Conservation (phyloP, 1,284 basidiomycete genomes). For the Austroboletus rostrupii region DNA sequence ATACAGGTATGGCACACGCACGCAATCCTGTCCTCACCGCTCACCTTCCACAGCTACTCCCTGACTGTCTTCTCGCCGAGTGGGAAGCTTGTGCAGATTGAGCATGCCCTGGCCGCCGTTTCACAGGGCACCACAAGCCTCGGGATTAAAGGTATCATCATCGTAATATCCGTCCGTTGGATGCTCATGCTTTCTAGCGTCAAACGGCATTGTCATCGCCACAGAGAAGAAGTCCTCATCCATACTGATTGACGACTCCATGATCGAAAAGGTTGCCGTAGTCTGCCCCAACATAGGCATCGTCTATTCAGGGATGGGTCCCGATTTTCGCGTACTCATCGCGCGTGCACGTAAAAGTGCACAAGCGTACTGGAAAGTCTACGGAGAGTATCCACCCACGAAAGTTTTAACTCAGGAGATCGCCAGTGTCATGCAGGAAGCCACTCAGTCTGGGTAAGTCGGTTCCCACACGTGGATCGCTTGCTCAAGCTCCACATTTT, state of each 20-base stretch:
- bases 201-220: constrained; percentile 98
- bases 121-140: constrained; percentile 95
- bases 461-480: constrained; percentile 23
- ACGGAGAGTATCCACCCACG: constrained; percentile 98
- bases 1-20: constrained; percentile 55
- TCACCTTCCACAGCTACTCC: constrained; percentile 73
- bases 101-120: constrained; percentile 97
- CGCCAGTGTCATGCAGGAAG: constrained; percentile 97
- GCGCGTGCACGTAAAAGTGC: constrained; percentile 95
- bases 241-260: constrained; percentile 94
- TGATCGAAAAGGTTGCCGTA: constrained; percentile 94
- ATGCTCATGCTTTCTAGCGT: constrained; percentile 53
- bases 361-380: constrained; percentile 99
- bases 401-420: constrained; percentile 96
- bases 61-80: constrained; percentile 98
- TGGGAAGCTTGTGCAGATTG: constrained; percentile 98
- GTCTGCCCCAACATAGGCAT: constrained; percentile 99
- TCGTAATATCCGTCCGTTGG: constrained; percentile 18
- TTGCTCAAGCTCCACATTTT: constrained; percentile 26
- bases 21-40: constrained; percentile 15
- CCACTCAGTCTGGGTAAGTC: constrained; percentile 93
- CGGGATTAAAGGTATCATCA: constrained; percentile 87
- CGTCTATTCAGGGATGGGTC: constrained; percentile 99
- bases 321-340: constrained; percentile 94
- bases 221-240: constrained; percentile 99